Evolutionary conservation across 805 yeast genomes (phyloP), one percentile per base, ranked within the genome.

Genomic region (Starmerella ratchasimensis): DNA sequence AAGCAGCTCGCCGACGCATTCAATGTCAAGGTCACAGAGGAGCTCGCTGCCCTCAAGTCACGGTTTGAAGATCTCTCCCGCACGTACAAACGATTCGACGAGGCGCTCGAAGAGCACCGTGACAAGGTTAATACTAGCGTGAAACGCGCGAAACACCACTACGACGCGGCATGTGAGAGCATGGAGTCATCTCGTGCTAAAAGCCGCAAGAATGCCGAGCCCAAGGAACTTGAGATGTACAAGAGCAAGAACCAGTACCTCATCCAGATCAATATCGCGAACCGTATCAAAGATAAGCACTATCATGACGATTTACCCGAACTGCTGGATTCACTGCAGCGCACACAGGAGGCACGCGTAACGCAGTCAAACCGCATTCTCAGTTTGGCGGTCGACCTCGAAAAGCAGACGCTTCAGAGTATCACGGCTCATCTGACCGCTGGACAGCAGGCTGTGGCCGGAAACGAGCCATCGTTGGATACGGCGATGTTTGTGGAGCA

Each of bases 301-400:
- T 86, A 67, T 57, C 84, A 79, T 54, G 96, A 88, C 60, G 97
- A 90, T 57, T 62, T 84, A 19, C 98, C 98, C 0, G 95, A 86
- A 57, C 59, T 82, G 28, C 64, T 90, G 43, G 97, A 88, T 58
- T 70, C 47, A n/a, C 61, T 76, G 49, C 98, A 90, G 61, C 81
- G 77, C 49, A 61, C 86, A 46, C 80, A 80, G 56, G 94, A 86
- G 57, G 68, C 75, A 25, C 72, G 86, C 42, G 84, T 80, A 1
- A 64, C 71, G 14, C 68, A 79, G 40, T 49, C 83, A 39, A 90
- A 90, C 58, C 68, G 70, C 33, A 61, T 83, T 18, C 68, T 81
- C 68, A 67, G 66, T 34, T 17, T 67, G 31, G 83, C 93, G 0
- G 60, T 69, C 7, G 58, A 62, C 3, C 56, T 77, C 18, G 96